These are phyloP conservation scores for Hura crepitans DNA, from an alignment of 441 rosid genomes.

Conservation along the genomic window DNA sequence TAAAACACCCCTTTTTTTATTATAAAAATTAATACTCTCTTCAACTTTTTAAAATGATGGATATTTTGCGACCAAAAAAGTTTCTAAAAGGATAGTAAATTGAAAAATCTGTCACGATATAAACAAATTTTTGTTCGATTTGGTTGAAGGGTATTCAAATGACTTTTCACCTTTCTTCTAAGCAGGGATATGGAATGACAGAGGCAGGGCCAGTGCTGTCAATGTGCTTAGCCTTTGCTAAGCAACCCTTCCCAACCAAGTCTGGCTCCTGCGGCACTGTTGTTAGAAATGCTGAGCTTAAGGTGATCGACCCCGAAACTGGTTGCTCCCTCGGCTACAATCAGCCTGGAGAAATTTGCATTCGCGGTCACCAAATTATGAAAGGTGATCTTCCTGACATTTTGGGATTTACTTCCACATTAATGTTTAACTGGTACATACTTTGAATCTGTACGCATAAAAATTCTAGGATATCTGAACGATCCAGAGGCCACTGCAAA, in stretches of 20 bases:
- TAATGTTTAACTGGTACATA: neutral
- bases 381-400: slow-evolving; percentile 41
- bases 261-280: slow-evolving; percentile 93
- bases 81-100: no score
- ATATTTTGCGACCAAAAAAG: no score
- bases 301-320: slow-evolving; percentile 73
- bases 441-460: neutral
- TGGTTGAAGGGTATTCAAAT: no score
- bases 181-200: slow-evolving; percentile 96
- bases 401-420: neutral
- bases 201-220: slow-evolving; percentile 95
- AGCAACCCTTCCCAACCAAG: slow-evolving; percentile 67
- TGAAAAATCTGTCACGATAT: no score
- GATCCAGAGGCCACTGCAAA: slow-evolving; percentile 59
- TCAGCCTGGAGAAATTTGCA: slow-evolving; percentile 88
- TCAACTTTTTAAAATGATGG: no score
- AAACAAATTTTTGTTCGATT: no score
- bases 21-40: no score
- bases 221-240: slow-evolving; percentile 82
- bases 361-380: slow-evolving; percentile 85
- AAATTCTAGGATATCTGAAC: slow-evolving; percentile 58
- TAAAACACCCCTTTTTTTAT: no score
- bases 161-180: neutral
- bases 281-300: slow-evolving; percentile 86
- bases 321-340: slow-evolving; percentile 57